Percentiles rank a stretch among this genome's conserved stretches.
phyloP scores from a whole-genome alignment of 140 eudicot species.

The Eryngium alpinum region DNA sequence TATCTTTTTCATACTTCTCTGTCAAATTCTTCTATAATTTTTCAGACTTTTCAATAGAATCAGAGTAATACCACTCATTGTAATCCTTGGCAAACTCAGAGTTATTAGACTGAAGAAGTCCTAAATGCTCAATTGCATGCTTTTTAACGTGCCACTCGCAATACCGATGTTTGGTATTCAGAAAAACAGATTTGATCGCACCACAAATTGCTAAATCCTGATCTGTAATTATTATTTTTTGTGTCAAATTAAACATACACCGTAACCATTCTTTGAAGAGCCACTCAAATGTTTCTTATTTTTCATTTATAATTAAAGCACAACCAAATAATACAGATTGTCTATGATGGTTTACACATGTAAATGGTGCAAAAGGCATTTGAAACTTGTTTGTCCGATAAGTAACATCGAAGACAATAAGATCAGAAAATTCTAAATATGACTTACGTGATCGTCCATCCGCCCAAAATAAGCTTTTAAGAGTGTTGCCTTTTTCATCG shows the following conservation, averaged over 20 bases:
- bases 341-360: neutral
- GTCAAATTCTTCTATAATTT: neutral
- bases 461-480: neutral
- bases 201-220: neutral
- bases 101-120: neutral
- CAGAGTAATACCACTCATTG: neutral
- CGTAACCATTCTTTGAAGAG: neutral
- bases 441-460: neutral
- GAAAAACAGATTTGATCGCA: neutral
- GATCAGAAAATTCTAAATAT: neutral
- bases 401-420: neutral
- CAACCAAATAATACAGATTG: neutral
- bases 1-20: neutral
- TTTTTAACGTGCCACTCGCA: neutral
- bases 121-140: neutral
- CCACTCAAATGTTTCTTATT: neutral
- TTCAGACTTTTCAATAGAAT: neutral
- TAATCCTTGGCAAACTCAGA: neutral
- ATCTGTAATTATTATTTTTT: neutral
- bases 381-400: neutral
- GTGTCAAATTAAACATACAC: neutral
- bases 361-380: neutral
- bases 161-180: neutral
- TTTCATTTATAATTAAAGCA: neutral
- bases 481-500: neutral